phyloP scores from a whole-genome alignment of 331 rosid genomes.

The Rosa hybrid region DNA sequence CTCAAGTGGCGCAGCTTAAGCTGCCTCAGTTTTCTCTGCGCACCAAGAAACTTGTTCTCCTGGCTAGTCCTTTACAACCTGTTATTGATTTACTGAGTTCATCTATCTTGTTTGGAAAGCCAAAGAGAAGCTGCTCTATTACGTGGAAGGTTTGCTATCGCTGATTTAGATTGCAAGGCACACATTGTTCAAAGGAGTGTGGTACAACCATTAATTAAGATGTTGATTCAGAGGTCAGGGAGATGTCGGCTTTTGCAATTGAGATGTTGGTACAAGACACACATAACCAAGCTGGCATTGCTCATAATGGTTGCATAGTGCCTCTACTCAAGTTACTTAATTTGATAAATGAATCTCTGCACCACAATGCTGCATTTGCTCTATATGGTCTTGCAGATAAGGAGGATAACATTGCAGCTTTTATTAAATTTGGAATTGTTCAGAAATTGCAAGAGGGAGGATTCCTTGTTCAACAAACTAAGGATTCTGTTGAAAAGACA shows the following conservation, averaged over 20 bases:
- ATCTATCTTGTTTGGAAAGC: conserved; percentile 25
- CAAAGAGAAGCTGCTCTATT: conserved; percentile 43
- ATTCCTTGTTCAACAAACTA: conserved; percentile 41
- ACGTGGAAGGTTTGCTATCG: conserved; percentile 40
- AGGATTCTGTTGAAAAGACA: conserved; percentile 37
- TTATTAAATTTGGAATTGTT: conserved; percentile 30
- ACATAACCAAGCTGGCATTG: conserved; percentile 48
- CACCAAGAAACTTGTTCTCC: conserved; percentile 38
- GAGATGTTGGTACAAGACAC: conserved; percentile 79
- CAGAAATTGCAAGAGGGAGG: conserved; percentile 34
- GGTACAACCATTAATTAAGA: conserved; percentile 31
- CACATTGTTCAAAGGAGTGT: conserved; percentile 45
- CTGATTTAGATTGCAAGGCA: conserved; percentile 44
- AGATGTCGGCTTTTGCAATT: conserved; percentile 78
- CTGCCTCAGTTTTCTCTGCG: no score
- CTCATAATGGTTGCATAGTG: conserved; percentile 28
- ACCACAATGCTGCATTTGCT: conserved; percentile 64
- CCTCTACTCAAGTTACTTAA: conserved; percentile 36
- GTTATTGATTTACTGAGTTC: conserved; percentile 35
- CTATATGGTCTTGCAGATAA: conserved; percentile 66
- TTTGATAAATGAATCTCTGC: conserved; percentile 35
- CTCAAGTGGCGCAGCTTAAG: no score
- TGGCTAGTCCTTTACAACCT: conserved; percentile 40
- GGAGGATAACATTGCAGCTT: conserved; percentile 49
- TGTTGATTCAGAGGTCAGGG: conserved; percentile 55